phyloP scores from a whole-genome alignment of 23 red algal species.

The Gracilariopsis chorda region DNA sequence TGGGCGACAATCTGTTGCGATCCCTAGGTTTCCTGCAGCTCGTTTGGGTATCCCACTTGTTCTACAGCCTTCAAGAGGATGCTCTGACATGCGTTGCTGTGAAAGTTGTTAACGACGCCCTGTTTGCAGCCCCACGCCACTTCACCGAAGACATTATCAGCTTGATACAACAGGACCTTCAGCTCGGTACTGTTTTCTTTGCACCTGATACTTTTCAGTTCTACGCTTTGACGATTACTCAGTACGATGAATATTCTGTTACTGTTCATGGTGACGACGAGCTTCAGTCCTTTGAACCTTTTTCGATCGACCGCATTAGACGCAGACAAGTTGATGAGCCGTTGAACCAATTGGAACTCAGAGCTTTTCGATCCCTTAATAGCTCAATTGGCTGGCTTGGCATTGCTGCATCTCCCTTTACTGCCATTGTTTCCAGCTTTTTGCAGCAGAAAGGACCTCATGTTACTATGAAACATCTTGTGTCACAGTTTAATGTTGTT shows the following conservation, averaged over 20 bases:
- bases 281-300: neutral
- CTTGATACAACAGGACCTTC: neutral
- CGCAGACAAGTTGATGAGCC: neutral
- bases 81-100: neutral
- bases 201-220: constrained; percentile 12
- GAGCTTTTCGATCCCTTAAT: neutral
- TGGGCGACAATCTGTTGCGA: neutral
- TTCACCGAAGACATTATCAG: neutral
- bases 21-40: constrained; percentile 10
- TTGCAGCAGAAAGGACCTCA: neutral
- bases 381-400: neutral
- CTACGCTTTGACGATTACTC: neutral
- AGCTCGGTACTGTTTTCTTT: constrained; percentile 3
- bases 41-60: constrained; percentile 4
- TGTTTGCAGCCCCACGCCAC: neutral
- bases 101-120: constrained; percentile 40
- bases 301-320: neutral
- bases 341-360: neutral
- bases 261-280: neutral
- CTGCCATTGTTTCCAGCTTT: neutral
- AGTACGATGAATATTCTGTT: neutral
- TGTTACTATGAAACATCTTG: too few relatives aligned
- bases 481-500: too few relatives aligned
- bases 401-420: neutral
- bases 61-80: neutral